phyloP scores from a whole-genome alignment of 441 rosid genomes.

The Syzygium malaccense region DNA sequence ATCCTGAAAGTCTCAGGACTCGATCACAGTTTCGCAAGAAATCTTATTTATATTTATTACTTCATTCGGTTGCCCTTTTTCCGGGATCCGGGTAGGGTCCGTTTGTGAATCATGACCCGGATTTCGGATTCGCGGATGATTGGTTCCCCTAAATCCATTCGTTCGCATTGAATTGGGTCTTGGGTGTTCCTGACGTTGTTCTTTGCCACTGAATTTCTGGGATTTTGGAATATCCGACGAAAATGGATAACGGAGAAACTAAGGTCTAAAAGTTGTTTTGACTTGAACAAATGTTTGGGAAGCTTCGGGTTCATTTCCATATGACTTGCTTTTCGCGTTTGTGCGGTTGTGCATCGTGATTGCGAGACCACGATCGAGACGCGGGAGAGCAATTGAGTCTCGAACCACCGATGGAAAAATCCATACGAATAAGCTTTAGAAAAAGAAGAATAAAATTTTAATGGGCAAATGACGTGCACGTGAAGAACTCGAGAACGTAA shows the following conservation, averaged over 20 bases:
- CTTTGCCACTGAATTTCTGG: background rate
- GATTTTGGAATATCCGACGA: background rate
- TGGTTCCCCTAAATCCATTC: background rate
- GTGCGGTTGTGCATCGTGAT: background rate
- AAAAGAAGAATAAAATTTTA: no score
- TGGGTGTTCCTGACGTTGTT: background rate
- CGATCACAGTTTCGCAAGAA: no score
- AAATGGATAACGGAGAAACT: background rate
- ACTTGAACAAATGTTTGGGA: background rate
- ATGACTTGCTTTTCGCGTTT: background rate
- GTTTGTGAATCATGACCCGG: background rate
- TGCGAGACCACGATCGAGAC: background rate
- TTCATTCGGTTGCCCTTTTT: no score
- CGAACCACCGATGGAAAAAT: background rate
- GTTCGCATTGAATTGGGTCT: background rate
- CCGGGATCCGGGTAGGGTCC: background rate
- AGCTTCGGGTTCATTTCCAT: background rate
- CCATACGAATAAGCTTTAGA: background rate
- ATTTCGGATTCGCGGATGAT: background rate
- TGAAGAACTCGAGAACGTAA: rapidly evolving
- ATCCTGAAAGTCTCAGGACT: no score
- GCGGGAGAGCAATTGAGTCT: background rate
- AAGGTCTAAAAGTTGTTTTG: background rate
- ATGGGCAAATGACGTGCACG: rapidly evolving
- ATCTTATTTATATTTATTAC: no score